Evolutionary conservation across 176 grass and related monocot genomes (phyloP).

Genomic region (Musa acuminata): DNA sequence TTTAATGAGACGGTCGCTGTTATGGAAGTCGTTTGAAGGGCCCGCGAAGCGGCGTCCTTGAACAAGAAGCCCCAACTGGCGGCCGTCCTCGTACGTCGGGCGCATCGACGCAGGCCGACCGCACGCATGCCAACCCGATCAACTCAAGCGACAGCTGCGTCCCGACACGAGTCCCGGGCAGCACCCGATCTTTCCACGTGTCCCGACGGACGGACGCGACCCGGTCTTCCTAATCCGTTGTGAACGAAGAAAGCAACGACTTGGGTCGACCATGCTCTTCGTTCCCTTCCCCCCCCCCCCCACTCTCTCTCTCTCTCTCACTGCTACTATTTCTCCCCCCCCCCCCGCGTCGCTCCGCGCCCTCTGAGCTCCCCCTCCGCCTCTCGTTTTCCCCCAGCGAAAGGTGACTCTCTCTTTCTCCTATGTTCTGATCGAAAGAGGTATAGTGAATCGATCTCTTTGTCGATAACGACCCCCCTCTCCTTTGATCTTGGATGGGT

Average conservation of each 20-base stretch:
- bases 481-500: neutral
- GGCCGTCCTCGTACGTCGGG: conserved; percentile 6
- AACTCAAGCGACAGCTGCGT: neutral
- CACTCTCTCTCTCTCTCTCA: neutral
- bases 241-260: too few relatives aligned
- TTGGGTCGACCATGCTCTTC: too few relatives aligned
- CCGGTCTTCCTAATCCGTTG: too few relatives aligned
- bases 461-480: neutral
- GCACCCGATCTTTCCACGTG: neutral
- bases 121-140: neutral
- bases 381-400: neutral
- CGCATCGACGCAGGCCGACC: neutral
- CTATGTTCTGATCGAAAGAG: neutral
- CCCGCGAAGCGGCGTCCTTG: neutral
- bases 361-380: neutral
- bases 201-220: neutral
- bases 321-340: too few relatives aligned
- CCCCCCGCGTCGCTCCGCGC: neutral
- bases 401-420: neutral
- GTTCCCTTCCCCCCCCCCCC: neutral
- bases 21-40: too few relatives aligned
- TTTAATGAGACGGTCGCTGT: too few relatives aligned
- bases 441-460: neutral
- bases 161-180: neutral
- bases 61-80: neutral